Evolutionary conservation across 1,139 yeast genomes (phyloP).

Genomic region (Suhomyces kunorum): DNA sequence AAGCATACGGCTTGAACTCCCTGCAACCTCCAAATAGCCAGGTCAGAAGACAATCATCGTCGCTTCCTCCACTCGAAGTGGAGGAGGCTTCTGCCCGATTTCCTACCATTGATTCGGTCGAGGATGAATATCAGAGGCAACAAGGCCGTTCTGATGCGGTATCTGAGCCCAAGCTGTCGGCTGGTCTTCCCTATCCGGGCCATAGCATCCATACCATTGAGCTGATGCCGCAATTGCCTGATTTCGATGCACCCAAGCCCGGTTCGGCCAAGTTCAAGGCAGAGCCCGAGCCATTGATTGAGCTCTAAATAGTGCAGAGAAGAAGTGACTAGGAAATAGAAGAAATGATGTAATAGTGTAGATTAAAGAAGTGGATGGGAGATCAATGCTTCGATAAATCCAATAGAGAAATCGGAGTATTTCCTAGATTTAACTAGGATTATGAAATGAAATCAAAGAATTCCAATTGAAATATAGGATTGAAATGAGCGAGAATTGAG

Average conservation of each 20-base stretch:
- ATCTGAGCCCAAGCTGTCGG: not conserved
- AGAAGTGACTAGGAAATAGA: too few species aligned
- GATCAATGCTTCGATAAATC: too few species aligned
- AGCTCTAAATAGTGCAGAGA: too few species aligned
- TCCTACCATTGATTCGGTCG: conserved; percentile 16
- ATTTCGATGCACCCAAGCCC: conserved; percentile 8
- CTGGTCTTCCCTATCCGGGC: conserved; percentile 5
- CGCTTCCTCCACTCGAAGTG: conserved; percentile 19
- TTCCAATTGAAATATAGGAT: too few species aligned
- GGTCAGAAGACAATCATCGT: conserved; percentile 17
- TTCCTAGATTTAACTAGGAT: too few species aligned
- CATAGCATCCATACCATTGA: not conserved
- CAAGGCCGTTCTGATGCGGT: not conserved
- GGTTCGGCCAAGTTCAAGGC: conserved; percentile 16
- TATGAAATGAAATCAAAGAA: not conserved
- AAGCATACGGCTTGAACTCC: conserved; percentile 1
- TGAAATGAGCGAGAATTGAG: too few species aligned
- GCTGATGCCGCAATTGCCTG: conserved; percentile 10
- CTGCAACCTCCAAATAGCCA: conserved; percentile 5
- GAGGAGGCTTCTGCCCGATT: conserved; percentile 19
- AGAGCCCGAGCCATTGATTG: conserved; percentile 43
- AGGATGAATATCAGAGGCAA: conserved; percentile 10
- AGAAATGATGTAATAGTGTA: too few species aligned
- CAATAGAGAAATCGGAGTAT: too few species aligned
- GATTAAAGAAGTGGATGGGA: too few species aligned